Evolutionary conservation across 306 rosid genomes (phyloP), one percentile per base, ranked within the genome.

Genomic region (Elaeagnus macrophylla): DNA sequence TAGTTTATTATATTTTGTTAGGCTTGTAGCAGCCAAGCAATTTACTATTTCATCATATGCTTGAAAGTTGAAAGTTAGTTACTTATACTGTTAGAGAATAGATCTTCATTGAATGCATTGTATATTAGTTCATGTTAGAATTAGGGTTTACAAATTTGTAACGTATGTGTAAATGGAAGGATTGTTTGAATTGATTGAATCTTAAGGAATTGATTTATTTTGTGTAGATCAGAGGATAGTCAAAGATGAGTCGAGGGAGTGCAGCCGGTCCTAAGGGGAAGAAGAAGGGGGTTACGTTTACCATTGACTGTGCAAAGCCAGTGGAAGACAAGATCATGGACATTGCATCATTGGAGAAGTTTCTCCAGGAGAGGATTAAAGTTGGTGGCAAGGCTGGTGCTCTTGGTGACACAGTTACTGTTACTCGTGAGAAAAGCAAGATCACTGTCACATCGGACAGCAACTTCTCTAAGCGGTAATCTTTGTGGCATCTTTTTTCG

Each of bases 291-390:
- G 89, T 71, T 12, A 71, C 77, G 0, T 91, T 91, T 68, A 86
- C 87, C 61, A 78, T 91, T 43, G 99, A 91, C 55, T 91, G 99
- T 59, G 73, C 79, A 9, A 87, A 91, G 78, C 99, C 96, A 6
- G 96, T 91, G 37, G 96, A 91, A 54, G 96, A 91, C 56, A 87
- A 87, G 82, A 91, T 91, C 72, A 91, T 91, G 99, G 99, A 91
- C 64, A 76, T 91, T 77, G 96, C 96, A 2, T 87, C 99, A 1
- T 81, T 91, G 0, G 96, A 91, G 76, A 87, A 91, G 78, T 87
- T 91, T 56, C 95, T 91, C 40, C 96, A 82, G 60, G 99, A 84
- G 77, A 77, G 99, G 68, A 87, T 91, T 62, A 87, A 91, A 75
- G 96, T 91, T 4, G 96, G 95, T 35, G 95, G 96, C 14, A 91